Evolutionary conservation across 1,284 basidiomycete species (phyloP), one percentile per base, ranked within the genome.

Genomic region (Leccinum griseonigrum): DNA sequence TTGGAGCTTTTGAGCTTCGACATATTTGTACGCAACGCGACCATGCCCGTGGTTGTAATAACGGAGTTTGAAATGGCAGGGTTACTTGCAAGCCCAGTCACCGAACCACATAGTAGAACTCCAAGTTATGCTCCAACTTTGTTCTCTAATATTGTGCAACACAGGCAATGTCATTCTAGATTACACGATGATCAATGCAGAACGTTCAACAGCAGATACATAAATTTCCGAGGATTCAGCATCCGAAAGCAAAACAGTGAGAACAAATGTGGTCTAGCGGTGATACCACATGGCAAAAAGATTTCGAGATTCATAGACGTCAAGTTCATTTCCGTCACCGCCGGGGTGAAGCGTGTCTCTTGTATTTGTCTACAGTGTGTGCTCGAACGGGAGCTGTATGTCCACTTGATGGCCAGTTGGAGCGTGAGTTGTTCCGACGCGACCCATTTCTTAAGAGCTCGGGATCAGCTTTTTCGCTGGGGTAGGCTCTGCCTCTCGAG

Each of bases 311-410:
- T 18, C 43, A 54, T 40, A 29, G 51, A 57, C 56, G 28, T 62
- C 61, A 56, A 60, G 34, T 57, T 63, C 60, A 58, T 61, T 48
- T 58, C 60, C 53, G 34, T 81, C 77, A 80, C 76, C 79, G 75
- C 80, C 81, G 67, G 76, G 81, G 78, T 70, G 81, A 79, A 55
- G 75, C 77, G 62, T 75, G 76, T 63, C 80, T 72, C 67, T 73
- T 75, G 66, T 76, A 81, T 60, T 77, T 75, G 65, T 78, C 79
- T 51, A 53, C 54, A 3, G 65, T 71, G 63, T 76, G 75, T 61
- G 78, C 77, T 57, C 71, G 72, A 57, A 67, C 70, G 34, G 78
- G 78, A 56, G 64, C 56, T 43, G 69, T 68, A 65, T 78, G 77
- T 53, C 63, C 60, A 16, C 40, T 58, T 13, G 69, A 64, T 22